Percentiles rank a stretch among this genome's conserved stretches.
Conservation (phyloP, 106 monocot species). For the Triglochin maritima region DNA sequence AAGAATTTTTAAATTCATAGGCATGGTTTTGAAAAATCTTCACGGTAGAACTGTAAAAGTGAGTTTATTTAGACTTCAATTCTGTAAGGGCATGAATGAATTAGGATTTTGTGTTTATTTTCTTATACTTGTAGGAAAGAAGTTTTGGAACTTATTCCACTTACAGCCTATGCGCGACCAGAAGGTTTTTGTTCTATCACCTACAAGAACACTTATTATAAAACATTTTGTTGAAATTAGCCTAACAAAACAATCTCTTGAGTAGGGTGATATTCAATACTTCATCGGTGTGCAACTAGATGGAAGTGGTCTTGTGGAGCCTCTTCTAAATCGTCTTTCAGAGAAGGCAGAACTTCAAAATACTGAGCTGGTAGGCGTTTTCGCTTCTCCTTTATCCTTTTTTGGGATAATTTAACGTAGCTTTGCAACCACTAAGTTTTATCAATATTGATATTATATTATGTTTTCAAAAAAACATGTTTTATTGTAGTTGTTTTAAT, state of each 20-base stretch:
- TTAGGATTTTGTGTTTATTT: not conserved
- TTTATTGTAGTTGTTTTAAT: no score
- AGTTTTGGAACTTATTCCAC: constrained; percentile 99
- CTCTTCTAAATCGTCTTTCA: constrained; percentile 79
- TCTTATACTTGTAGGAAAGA: constrained; percentile 49
- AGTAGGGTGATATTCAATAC: constrained; percentile 94
- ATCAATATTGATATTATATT: no score
- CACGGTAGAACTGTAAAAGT: no score
- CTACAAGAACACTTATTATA: not conserved
- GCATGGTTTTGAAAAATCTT: not conserved
- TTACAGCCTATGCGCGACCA: constrained; percentile 97
- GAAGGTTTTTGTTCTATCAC: constrained; percentile 35
- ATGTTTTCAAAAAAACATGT: no score
- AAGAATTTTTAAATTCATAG: no score
- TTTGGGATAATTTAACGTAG: not conserved
- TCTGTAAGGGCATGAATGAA: not conserved
- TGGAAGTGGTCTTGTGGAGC: constrained; percentile 95
- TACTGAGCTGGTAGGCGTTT: constrained; percentile 18
- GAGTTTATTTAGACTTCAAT: not conserved
- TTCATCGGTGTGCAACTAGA: constrained; percentile 99
- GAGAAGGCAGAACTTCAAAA: constrained; percentile 11
- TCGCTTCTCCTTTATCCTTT: not conserved
- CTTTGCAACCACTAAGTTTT: no score
- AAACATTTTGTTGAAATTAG: not conserved
- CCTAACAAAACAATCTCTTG: not conserved